Evolutionary conservation across 495 filamentous ascomycete genomes (phyloP).

Genomic region (Annulohypoxylon nitens): DNA sequence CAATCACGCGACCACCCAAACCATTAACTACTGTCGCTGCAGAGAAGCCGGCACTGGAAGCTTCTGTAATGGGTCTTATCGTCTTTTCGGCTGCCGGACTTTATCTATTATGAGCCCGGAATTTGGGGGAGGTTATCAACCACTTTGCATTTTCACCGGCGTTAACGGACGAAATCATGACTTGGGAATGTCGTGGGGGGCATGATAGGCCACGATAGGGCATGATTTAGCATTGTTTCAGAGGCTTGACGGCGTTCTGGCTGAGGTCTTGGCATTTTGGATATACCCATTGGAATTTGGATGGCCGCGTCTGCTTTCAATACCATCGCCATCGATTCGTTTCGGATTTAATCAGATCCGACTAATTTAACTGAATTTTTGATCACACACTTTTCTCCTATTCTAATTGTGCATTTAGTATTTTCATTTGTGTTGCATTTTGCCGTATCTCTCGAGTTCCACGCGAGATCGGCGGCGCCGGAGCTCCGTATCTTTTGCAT

Average conservation of each 20-base stretch:
- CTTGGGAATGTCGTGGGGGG: not conserved
- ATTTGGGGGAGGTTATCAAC: not conserved
- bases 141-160: conserved; percentile 40
- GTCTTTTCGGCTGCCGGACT: conserved; percentile 51
- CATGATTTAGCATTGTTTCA: conserved; percentile 21
- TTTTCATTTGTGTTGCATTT: conserved; percentile 1
- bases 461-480: conserved; percentile 7
- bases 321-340: conserved; percentile 18
- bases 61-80: conserved; percentile 51
- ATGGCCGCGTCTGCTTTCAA: conserved; percentile 31
- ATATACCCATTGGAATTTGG: conserved; percentile 32
- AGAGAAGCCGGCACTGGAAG: conserved; percentile 47
- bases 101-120: conserved; percentile 42
- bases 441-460: not conserved
- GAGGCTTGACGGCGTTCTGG: conserved; percentile 27
- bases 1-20: conserved; percentile 27
- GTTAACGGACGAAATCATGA: conserved; percentile 30
- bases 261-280: conserved; percentile 30
- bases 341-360: not conserved
- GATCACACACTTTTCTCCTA: conserved; percentile 10
- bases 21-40: conserved; percentile 33
- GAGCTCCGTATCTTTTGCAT: conserved; percentile 4
- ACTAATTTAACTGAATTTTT: conserved; percentile 1
- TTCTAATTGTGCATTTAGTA: conserved; percentile 7
- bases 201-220: conserved; percentile 9